Evolutionary conservation across 495 filamentous ascomycete genomes (phyloP).

Genomic region (Tricharina praecox): DNA sequence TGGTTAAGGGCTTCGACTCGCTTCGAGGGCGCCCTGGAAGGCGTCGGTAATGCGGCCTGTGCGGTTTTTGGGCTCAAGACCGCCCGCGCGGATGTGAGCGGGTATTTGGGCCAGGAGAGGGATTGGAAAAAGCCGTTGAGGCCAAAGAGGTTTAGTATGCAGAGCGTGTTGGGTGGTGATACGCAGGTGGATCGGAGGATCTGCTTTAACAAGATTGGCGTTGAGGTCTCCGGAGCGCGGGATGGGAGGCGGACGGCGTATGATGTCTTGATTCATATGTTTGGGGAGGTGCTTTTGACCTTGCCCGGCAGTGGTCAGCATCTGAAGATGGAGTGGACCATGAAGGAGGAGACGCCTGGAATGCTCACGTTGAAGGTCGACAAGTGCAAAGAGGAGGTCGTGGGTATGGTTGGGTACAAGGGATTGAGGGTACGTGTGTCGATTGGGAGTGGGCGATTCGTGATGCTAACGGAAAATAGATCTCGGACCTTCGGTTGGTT

Average conservation of each 20-base stretch:
- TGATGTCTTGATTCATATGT: conserved; percentile 11
- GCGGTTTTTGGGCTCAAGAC: conserved; percentile 11
- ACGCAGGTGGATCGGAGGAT: conserved; percentile 7
- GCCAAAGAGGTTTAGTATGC: conserved; percentile 8
- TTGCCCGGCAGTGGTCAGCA: conserved; percentile 13
- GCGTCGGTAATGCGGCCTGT: background rate
- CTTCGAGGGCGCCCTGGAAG: background rate
- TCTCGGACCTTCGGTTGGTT: conserved; percentile 11
- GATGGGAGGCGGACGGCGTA: background rate
- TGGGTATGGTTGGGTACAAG: conserved; percentile 14
- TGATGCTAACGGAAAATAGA: conserved; percentile 5
- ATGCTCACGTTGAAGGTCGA: conserved; percentile 6
- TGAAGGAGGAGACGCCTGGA: conserved; percentile 10
- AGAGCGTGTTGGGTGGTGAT: conserved; percentile 4
- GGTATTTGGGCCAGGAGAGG: conserved; percentile 8
- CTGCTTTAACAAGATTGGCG: conserved; percentile 14
- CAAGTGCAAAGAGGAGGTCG: conserved; percentile 8
- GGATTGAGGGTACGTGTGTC: conserved; percentile 13
- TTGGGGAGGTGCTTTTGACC: conserved; percentile 9
- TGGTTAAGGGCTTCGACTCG: background rate
- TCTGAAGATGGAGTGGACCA: conserved; percentile 7
- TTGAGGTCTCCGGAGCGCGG: conserved; percentile 7
- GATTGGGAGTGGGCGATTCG: background rate
- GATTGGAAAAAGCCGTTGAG: conserved; percentile 13
- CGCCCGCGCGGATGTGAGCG: conserved; percentile 7